A percentile compares a stretch with the other conserved stretches of the same genome.
Evolutionary conservation across 257 asterid species (phyloP).

Genomic region (Craterostigma plantagineum): DNA sequence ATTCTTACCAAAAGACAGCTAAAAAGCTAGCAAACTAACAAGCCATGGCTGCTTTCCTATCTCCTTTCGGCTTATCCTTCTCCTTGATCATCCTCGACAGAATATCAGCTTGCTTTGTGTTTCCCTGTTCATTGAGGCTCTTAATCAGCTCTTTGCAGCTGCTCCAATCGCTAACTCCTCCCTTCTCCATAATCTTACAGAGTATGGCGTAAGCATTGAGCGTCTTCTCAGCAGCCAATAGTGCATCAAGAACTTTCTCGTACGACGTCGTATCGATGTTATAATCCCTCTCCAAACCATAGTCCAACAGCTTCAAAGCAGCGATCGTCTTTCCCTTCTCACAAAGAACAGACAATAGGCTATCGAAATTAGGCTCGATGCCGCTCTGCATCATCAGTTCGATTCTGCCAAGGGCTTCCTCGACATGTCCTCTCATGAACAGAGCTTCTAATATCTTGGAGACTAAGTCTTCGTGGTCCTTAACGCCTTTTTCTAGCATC

Average conservation of each 20-base stretch:
- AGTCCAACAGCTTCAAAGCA: slow-evolving; percentile 65
- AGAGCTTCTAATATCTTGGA: slow-evolving; percentile 62
- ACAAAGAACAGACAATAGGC: slow-evolving; percentile 39
- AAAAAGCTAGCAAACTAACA: slow-evolving; percentile 2
- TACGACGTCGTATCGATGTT: slow-evolving; percentile 30
- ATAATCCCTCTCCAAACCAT: slow-evolving; percentile 46
- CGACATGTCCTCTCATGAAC: slow-evolving; percentile 80
- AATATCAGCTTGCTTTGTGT: slow-evolving; percentile 78
- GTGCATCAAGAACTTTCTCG: slow-evolving; percentile 82
- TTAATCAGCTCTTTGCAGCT: slow-evolving; percentile 62
- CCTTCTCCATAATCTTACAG: slow-evolving; percentile 62
- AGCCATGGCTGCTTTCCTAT: slow-evolving; percentile 24
- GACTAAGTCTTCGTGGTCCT: slow-evolving; percentile 52
- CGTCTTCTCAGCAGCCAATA: slow-evolving; percentile 63
- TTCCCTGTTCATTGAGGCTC: slow-evolving; percentile 66
- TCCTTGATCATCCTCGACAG: slow-evolving; percentile 48
- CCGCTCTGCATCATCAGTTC: slow-evolving; percentile 63
- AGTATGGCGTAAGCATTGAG: slow-evolving; percentile 72
- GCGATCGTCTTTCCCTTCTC: slow-evolving; percentile 67
- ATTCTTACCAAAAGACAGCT: too few species aligned
- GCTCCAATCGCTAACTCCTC: slow-evolving; percentile 44
- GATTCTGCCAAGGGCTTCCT: slow-evolving; percentile 83
- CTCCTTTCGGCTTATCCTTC: slow-evolving; percentile 13
- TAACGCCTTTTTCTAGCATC: slow-evolving; percentile 80
- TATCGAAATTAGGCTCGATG: slow-evolving; percentile 41